Evolutionary conservation across 345 rosid species (phyloP).

Genomic region (Pistacia vera): DNA sequence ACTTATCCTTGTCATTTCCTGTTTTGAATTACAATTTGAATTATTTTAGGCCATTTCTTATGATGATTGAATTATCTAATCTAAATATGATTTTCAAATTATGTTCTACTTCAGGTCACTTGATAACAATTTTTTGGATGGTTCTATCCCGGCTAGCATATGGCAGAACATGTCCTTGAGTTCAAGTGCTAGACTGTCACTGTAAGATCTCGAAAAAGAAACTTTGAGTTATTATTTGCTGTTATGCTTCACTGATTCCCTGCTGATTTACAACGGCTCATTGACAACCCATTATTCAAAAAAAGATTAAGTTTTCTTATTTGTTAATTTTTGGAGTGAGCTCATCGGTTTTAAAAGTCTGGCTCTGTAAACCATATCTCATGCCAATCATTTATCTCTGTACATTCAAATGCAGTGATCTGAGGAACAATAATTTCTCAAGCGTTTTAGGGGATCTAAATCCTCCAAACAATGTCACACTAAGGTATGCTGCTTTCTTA

Average conservation of each 20-base stretch:
- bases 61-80: too few relatives aligned
- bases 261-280: too few relatives aligned
- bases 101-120: too few relatives aligned
- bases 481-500: constrained; percentile 52
- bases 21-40: too few relatives aligned
- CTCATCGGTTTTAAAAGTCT: background rate
- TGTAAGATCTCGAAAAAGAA: background rate
- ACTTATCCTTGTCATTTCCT: background rate
- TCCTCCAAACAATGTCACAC: constrained; percentile 75
- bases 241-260: too few relatives aligned
- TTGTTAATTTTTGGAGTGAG: constrained; percentile 1
- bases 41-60: too few relatives aligned
- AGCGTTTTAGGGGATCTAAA: constrained; percentile 55
- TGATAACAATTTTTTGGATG: too few relatives aligned
- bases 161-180: too few relatives aligned
- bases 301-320: background rate
- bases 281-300: too few relatives aligned
- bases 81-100: too few relatives aligned
- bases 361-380: background rate
- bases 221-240: background rate
- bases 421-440: constrained; percentile 74
- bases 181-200: too few relatives aligned
- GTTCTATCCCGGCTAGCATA: too few relatives aligned
- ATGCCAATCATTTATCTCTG: constrained; percentile 29
- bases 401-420: constrained; percentile 61